A percentile compares a stretch with the other conserved stretches of the same genome.
Evolutionary conservation across 176 grass and related monocot genomes (phyloP).

Genomic region (Melocanna baccifera): DNA sequence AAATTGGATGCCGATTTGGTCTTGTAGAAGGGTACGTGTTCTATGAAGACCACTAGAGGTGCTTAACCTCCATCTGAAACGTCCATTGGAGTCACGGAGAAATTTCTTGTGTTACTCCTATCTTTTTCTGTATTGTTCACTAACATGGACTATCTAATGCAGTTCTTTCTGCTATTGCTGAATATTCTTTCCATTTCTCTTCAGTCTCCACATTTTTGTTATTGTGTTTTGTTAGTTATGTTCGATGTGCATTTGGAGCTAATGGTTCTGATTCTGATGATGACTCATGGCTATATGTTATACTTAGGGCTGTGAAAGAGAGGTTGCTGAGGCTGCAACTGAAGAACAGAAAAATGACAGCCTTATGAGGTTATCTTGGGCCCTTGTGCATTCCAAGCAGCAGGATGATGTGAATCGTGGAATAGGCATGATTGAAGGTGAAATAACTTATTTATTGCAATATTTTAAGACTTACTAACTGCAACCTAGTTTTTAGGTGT

Average conservation of each 20-base stretch:
- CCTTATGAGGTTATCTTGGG: conserved; percentile 95
- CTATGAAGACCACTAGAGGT: neutral
- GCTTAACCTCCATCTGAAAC: neutral
- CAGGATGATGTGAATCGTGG: conserved; percentile 87
- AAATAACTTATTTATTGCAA: neutral
- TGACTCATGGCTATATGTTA: neutral
- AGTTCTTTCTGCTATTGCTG: neutral
- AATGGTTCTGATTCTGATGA: neutral
- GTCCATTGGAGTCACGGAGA: too few species aligned
- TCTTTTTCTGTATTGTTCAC: neutral
- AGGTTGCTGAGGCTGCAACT: conserved; percentile 50
- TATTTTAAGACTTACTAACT: neutral
- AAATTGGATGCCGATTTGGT: neutral
- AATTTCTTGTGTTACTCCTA: neutral
- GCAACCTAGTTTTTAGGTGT: neutral
- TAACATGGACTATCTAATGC: neutral
- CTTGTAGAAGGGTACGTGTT: neutral
- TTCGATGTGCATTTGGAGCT: neutral
- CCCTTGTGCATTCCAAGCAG: conserved; percentile 86
- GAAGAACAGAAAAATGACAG: conserved; percentile 67
- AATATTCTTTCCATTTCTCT: neutral
- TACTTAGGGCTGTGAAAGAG: conserved; percentile 69
- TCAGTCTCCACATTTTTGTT: neutral
- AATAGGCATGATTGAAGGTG: conserved; percentile 94
- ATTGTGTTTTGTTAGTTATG: neutral